Conservation (phyloP, 257 asterid species). For the Phtheirospermum japonicum region DNA sequence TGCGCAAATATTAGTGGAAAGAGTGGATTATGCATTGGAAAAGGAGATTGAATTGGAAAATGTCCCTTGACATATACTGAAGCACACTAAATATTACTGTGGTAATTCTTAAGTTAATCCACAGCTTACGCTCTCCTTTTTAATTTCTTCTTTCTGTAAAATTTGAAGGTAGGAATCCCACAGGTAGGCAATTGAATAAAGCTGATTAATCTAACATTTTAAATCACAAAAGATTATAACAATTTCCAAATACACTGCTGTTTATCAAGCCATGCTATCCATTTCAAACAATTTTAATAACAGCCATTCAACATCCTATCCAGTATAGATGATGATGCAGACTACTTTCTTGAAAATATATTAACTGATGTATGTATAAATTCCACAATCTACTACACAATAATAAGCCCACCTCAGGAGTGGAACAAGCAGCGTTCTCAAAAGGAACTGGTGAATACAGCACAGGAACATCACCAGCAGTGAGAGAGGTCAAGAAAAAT, state of each 20-base stretch:
- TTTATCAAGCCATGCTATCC: slow-evolving; percentile 11
- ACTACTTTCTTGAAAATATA: slow-evolving; percentile 10
- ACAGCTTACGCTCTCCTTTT: not conserved
- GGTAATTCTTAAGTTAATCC: not conserved
- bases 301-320: slow-evolving; percentile 15
- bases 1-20: slow-evolving; percentile 14
- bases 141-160: slow-evolving; percentile 10
- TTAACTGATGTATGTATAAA: not conserved
- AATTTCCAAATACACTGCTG: not conserved
- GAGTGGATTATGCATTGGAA: slow-evolving; percentile 9
- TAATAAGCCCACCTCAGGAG: slow-evolving; percentile 74
- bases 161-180: slow-evolving; percentile 9
- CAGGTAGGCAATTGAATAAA: slow-evolving; percentile 1
- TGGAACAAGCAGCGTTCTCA: slow-evolving; percentile 70
- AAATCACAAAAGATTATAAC: not conserved
- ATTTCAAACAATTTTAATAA: slow-evolving; percentile 6
- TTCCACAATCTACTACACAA: slow-evolving; percentile 17
- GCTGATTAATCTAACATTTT: not conserved
- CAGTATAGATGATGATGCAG: not conserved
- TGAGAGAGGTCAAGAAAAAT: slow-evolving; percentile 53
- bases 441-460: slow-evolving; percentile 84
- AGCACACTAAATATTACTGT: not conserved
- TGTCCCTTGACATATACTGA: slow-evolving; percentile 5
- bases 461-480: slow-evolving; percentile 84
- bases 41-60: not conserved